These are phyloP conservation scores for Globisporangium radiosum DNA, from an alignment of 352 stramenopile species.

Conservation along the genomic window DNA sequence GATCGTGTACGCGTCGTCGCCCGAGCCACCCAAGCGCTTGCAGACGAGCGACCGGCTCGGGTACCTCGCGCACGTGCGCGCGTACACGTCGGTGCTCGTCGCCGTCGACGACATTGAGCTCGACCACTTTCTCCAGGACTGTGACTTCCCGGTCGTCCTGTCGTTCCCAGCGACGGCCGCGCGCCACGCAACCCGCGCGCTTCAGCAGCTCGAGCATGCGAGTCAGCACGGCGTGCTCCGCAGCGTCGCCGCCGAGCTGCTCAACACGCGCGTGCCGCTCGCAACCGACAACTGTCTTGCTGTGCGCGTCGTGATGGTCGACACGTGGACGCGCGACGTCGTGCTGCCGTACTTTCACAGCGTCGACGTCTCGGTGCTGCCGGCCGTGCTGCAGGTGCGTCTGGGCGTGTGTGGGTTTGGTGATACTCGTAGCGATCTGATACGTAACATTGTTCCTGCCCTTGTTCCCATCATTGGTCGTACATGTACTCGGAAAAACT, in stretches of 20 bases:
- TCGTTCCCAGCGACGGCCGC: slow-evolving; percentile 25
- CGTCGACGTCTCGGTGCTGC: slow-evolving; percentile 48
- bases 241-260: slow-evolving; percentile 22
- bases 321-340: slow-evolving; percentile 33
- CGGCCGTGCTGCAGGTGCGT: slow-evolving; percentile 61
- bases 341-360: slow-evolving; percentile 66
- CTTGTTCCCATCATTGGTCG: background rate
- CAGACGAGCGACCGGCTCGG: slow-evolving; percentile 42
- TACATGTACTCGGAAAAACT: background rate
- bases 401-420: too few relatives aligned
- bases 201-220: slow-evolving; percentile 26
- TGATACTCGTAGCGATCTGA: too few relatives aligned
- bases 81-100: slow-evolving; percentile 53
- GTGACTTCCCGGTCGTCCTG: slow-evolving; percentile 71
- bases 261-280: slow-evolving; percentile 37
- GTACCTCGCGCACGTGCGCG: slow-evolving; percentile 60
- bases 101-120: slow-evolving; percentile 43
- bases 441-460: background rate
- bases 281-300: slow-evolving; percentile 23
- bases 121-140: slow-evolving; percentile 64
- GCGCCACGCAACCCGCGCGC: slow-evolving; percentile 16
- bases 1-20: slow-evolving; percentile 41
- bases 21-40: slow-evolving; percentile 40
- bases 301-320: slow-evolving; percentile 45
- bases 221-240: slow-evolving; percentile 32